Conservation (phyloP, 331 rosid genomes). For the Quercus tomentella region DNA sequence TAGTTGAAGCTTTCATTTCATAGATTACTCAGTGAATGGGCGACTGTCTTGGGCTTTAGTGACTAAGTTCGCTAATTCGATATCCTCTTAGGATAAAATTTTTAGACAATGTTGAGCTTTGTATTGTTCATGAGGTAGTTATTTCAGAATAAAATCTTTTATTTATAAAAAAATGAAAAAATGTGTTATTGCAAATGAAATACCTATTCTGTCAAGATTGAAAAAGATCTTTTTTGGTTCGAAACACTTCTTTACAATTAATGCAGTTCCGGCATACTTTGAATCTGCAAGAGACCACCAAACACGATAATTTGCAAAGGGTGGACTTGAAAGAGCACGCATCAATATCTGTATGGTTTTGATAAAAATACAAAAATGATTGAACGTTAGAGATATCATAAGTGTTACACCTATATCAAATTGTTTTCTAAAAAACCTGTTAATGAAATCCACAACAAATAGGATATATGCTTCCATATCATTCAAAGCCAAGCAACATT, state of each 20-base stretch:
- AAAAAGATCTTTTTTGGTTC: constrained; percentile 68
- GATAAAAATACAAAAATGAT: constrained; percentile 11
- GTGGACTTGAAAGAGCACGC: constrained; percentile 85
- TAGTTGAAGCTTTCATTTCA: too few species aligned
- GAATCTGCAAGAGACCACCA: constrained; percentile 99
- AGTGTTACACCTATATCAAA: background rate
- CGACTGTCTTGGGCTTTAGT: too few species aligned
- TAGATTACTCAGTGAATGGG: too few species aligned
- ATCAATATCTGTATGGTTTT: constrained; percentile 59
- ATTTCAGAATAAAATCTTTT: too few species aligned
- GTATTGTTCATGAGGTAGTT: too few species aligned
- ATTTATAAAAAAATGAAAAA: too few species aligned
- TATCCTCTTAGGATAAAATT: too few species aligned
- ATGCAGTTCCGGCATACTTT: constrained; percentile 97
- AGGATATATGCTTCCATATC: background rate
- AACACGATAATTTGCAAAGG: constrained; percentile 65
- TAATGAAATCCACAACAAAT: background rate
- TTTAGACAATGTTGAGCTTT: too few species aligned
- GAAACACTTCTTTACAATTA: constrained; percentile 81
- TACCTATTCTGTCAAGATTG: constrained; percentile 89
- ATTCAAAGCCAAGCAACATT: background rate
- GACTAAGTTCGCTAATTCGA: too few species aligned
- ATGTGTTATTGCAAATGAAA: background rate
- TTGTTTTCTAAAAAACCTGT: background rate
- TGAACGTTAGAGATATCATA: background rate